Evolutionary conservation across 192 early-diverging fungal species (phyloP).

Genomic region (Podila epicladia): DNA sequence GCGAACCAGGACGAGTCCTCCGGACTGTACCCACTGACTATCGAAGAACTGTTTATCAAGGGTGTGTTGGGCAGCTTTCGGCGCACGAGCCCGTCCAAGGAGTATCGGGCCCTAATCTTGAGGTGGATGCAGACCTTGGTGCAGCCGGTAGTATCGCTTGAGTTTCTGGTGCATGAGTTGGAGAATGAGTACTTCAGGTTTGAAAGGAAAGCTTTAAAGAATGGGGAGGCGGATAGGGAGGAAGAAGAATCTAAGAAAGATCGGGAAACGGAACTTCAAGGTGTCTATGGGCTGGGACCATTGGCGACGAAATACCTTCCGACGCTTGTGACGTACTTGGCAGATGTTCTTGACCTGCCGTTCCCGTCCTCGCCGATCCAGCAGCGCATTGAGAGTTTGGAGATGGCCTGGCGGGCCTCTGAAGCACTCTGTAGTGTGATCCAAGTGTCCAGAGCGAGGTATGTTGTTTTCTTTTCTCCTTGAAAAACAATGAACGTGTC

Average conservation of each 20-base stretch:
- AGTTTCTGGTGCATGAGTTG: neutral
- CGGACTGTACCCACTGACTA: neutral
- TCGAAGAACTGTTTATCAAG: conserved; percentile 30
- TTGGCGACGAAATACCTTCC: conserved; percentile 36
- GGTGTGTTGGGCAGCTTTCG: conserved; percentile 23
- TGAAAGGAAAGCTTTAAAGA: neutral
- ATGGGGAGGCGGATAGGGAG: neutral
- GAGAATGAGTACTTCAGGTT: neutral
- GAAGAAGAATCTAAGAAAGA: neutral
- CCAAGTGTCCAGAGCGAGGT: conserved; percentile 21
- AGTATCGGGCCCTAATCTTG: conserved; percentile 15
- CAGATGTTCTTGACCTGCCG: conserved; percentile 12
- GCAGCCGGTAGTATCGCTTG: conserved; percentile 11
- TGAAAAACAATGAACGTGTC: too few species aligned
- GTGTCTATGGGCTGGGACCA: conserved; percentile 27
- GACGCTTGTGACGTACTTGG: conserved; percentile 17
- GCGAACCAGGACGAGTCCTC: neutral
- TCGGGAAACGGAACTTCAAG: conserved; percentile 6
- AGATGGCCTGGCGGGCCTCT: conserved; percentile 21
- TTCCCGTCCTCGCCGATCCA: conserved; percentile 20
- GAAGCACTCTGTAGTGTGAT: conserved; percentile 18
- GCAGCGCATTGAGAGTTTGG: conserved; percentile 17
- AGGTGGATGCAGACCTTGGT: conserved; percentile 23
- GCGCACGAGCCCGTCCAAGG: conserved; percentile 22
- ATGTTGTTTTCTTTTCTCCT: conserved; percentile 1